These are phyloP conservation scores for Cutaneotrichosporon spelunceum DNA, from an alignment of 1,284 basidiomycete genomes.

Conservation along the genomic window DNA sequence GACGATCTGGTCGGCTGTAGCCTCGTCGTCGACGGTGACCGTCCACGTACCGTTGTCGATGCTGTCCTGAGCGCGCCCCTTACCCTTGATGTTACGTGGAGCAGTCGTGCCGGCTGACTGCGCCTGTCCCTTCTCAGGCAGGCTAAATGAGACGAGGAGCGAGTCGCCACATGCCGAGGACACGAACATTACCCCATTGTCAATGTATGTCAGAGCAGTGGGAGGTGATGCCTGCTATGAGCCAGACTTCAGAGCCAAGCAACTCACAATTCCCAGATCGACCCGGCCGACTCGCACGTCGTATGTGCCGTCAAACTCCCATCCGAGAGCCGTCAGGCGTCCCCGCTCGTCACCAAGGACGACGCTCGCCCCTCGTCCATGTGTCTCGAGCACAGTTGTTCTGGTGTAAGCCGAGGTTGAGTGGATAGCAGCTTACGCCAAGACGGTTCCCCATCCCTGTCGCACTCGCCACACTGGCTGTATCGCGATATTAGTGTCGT, in stretches of 20 bases:
- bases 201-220: slow-evolving; percentile 71
- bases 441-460: slow-evolving; percentile 48
- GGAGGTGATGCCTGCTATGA: slow-evolving; percentile 66
- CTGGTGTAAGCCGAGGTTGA: slow-evolving; percentile 51
- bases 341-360: slow-evolving; percentile 78
- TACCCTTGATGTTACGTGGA: slow-evolving; percentile 29
- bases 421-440: slow-evolving; percentile 48
- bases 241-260: neutral
- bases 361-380: slow-evolving; percentile 53
- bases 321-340: slow-evolving; percentile 62
- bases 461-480: slow-evolving; percentile 43
- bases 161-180: slow-evolving; percentile 82
- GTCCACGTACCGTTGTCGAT: slow-evolving; percentile 53
- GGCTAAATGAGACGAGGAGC: slow-evolving; percentile 59
- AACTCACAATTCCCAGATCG: slow-evolving; percentile 69
- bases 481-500: slow-evolving; percentile 29
- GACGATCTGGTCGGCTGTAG: slow-evolving; percentile 55
- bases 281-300: slow-evolving; percentile 59
- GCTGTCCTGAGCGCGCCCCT: slow-evolving; percentile 31
- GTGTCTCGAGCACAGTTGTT: slow-evolving; percentile 33
- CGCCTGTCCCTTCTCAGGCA: neutral
- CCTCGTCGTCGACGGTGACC: slow-evolving; percentile 33
- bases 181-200: slow-evolving; percentile 69
- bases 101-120: neutral
- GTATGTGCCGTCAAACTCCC: slow-evolving; percentile 53